Evolutionary conservation across 1,284 basidiomycete species (phyloP).

Genomic region (Cutaneotrichosporon curvatum): DNA sequence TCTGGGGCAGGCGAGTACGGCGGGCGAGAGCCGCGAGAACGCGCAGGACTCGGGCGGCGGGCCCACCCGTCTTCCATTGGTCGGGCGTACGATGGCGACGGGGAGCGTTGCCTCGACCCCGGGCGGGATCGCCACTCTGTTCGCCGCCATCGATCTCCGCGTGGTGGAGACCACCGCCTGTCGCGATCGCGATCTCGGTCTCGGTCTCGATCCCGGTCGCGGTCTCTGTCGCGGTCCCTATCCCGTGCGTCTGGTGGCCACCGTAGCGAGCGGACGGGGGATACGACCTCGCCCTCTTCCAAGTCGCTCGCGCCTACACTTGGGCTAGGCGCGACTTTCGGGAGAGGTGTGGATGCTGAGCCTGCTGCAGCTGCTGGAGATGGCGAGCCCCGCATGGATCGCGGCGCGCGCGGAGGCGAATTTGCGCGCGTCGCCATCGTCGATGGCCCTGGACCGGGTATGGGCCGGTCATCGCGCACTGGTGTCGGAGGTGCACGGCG

Average conservation of each 20-base stretch:
- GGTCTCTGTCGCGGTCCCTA: slow-evolving; percentile 6
- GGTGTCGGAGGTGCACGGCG: not conserved
- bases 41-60: not conserved
- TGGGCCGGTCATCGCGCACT: slow-evolving; percentile 3
- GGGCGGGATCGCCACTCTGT: slow-evolving; percentile 10
- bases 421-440: slow-evolving; percentile 9
- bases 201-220: slow-evolving; percentile 9
- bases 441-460: slow-evolving; percentile 14
- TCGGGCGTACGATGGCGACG: slow-evolving; percentile 6
- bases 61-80: slow-evolving; percentile 7
- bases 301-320: slow-evolving; percentile 21
- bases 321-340: not conserved
- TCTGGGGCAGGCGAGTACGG: too few species aligned
- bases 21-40: too few species aligned
- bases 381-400: slow-evolving; percentile 9
- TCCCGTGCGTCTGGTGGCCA: slow-evolving; percentile 8
- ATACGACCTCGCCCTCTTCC: slow-evolving; percentile 42
- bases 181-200: slow-evolving; percentile 15
- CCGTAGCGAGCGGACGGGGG: slow-evolving; percentile 24
- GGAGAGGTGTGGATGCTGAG: not conserved
- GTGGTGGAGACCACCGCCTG: not conserved
- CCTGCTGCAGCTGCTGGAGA: not conserved
- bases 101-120: slow-evolving; percentile 9
- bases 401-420: slow-evolving; percentile 15
- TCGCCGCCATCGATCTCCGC: slow-evolving; percentile 3